A percentile compares a stretch with the other conserved stretches of the same genome.
Conservation (phyloP, 176 grass and related monocot species). For the Aegilops sharonensis region DNA sequence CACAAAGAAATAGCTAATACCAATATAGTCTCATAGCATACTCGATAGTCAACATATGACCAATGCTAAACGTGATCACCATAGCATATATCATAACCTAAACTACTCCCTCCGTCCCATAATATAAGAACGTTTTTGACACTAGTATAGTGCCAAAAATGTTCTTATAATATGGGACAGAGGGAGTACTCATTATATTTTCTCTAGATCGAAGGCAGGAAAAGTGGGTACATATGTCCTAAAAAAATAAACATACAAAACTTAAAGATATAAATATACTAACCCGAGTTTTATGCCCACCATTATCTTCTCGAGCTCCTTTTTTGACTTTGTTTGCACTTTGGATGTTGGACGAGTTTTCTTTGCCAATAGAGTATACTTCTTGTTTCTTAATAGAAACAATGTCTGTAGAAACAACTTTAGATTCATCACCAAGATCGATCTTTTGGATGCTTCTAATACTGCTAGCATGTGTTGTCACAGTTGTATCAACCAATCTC, state of each 20-base stretch:
- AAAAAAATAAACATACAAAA: neutral
- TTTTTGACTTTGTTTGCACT: neutral
- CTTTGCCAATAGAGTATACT: neutral
- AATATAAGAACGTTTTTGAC: too few relatives aligned
- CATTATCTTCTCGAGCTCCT: neutral
- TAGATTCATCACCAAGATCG: neutral
- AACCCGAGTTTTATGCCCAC: neutral
- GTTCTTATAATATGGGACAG: too few relatives aligned
- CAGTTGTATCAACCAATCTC: neutral
- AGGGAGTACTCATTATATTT: neutral
- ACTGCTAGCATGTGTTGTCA: neutral
- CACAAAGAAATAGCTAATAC: too few relatives aligned
- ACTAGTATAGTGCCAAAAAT: too few relatives aligned
- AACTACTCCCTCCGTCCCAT: too few relatives aligned
- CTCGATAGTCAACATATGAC: neutral
- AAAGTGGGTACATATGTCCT: neutral
- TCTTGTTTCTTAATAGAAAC: neutral
- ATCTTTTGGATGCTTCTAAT: neutral
- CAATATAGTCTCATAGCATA: neutral
- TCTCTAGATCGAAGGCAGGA: neutral
- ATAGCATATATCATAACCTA: neutral
- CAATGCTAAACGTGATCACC: neutral
- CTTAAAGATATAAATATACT: neutral
- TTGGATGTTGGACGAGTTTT: neutral
- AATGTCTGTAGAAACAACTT: neutral